Conservation (phyloP, 306 rosid genomes). For the Prosopis cineraria region DNA sequence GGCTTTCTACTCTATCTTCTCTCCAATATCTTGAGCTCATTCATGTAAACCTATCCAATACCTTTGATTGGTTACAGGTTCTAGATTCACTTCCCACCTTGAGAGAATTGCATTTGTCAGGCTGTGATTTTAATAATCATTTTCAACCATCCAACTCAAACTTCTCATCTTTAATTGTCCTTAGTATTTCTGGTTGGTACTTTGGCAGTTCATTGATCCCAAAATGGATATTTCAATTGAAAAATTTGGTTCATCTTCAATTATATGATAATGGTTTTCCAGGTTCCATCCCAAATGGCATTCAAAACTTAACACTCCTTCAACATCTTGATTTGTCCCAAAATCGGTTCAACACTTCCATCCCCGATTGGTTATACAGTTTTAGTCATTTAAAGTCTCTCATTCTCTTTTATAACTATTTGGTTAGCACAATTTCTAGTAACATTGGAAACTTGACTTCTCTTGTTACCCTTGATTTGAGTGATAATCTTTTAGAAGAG, state of each 20-base stretch:
- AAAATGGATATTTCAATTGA: neutral
- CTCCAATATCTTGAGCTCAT: slow-evolving; percentile 13
- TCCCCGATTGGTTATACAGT: too few relatives aligned
- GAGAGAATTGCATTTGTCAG: neutral
- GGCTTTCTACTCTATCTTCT: too few relatives aligned
- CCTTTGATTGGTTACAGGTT: slow-evolving; percentile 27
- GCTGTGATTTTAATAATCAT: neutral
- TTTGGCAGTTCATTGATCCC: neutral
- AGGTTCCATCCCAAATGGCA: neutral
- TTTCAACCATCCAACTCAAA: neutral
- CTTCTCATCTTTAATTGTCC: neutral
- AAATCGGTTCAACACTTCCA: too few relatives aligned
- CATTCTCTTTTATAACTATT: neutral
- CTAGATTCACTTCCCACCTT: slow-evolving; percentile 33
- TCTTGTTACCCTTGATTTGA: neutral
- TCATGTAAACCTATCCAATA: neutral
- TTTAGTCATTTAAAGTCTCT: too few relatives aligned
- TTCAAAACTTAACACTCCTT: neutral
- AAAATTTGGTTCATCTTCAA: neutral
- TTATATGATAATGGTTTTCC: fast-evolving
- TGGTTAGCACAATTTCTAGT: neutral
- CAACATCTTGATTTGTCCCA: too few relatives aligned
- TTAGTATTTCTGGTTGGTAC: neutral
- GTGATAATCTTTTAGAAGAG: neutral
- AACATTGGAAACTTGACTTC: slow-evolving; percentile 21